Conservation (phyloP, 2,329 filamentous ascomycete species). For the Cordyceps javanica region DNA sequence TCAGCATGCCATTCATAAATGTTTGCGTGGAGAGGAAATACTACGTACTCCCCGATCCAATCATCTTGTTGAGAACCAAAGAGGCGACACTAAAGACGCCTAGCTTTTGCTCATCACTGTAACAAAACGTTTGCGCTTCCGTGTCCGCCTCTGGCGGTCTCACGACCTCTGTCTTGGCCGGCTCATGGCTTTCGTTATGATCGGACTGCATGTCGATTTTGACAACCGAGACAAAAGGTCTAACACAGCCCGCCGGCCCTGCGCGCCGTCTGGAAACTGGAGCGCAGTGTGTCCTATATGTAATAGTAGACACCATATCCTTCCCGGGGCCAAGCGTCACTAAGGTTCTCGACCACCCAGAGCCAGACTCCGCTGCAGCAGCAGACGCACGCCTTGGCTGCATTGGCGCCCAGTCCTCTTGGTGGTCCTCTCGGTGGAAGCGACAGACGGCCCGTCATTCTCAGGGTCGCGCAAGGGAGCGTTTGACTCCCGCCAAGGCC, state of each 20-base stretch:
- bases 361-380: too few species aligned
- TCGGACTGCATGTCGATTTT: neutral
- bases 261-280: too few species aligned
- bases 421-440: too few species aligned
- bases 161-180: neutral
- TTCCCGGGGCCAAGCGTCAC: neutral
- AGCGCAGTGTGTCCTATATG: too few species aligned
- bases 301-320: too few species aligned
- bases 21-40: neutral
- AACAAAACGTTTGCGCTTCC: constrained; percentile 36
- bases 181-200: neutral
- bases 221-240: too few species aligned
- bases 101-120: constrained; percentile 41
- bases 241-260: too few species aligned
- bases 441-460: too few species aligned
- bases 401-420: constrained; percentile 2
- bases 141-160: neutral
- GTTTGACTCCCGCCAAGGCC: neutral
- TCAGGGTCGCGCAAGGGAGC: too few species aligned
- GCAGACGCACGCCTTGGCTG: neutral
- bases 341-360: too few species aligned
- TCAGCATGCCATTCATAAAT: too few species aligned
- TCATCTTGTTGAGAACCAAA: constrained; percentile 53
- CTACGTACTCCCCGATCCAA: constrained; percentile 48
- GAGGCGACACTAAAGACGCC: constrained; percentile 48